These are phyloP conservation scores for Trichoderma koningii DNA, from an alignment of 2,329 filamentous ascomycete species.

Conservation along the genomic window DNA sequence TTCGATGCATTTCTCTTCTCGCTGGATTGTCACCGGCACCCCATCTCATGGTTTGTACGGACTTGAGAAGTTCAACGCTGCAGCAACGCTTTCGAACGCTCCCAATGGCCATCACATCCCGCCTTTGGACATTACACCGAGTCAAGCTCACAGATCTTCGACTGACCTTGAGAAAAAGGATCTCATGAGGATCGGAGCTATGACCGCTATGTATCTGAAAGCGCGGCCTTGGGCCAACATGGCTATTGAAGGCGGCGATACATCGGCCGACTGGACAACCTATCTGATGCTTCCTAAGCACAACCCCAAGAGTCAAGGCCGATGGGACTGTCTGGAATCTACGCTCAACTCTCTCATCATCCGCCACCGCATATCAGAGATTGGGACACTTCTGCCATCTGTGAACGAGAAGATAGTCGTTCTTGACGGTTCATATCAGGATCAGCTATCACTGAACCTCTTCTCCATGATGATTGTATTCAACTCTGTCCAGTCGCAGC, in stretches of 20 bases:
- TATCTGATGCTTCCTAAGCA: constrained; percentile 67
- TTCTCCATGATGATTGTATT: constrained; percentile 83
- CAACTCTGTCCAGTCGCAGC: constrained; percentile 86
- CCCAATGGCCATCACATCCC: neutral
- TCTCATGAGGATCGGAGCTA: constrained; percentile 64
- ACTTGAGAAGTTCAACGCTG: constrained; percentile 42
- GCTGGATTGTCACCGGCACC: constrained; percentile 90
- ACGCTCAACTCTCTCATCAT: constrained; percentile 80
- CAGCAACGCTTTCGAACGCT: neutral
- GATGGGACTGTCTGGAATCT: constrained; percentile 62
- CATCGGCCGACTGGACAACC: constrained; percentile 66
- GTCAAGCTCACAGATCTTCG: constrained; percentile 38
- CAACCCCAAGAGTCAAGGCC: constrained; percentile 54
- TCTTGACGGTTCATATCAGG: constrained; percentile 80
- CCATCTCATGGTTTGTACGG: constrained; percentile 83
- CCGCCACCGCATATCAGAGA: constrained; percentile 73
- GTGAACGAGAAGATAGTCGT: constrained; percentile 71
- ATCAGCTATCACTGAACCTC: constrained; percentile 78
- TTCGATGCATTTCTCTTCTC: constrained; percentile 63
- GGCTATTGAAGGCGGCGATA: constrained; percentile 54
- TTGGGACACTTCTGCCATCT: constrained; percentile 68
- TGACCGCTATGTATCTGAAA: constrained; percentile 71
- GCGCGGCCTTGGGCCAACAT: constrained; percentile 77
- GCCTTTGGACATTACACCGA: constrained; percentile 31
- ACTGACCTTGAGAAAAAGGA: constrained; percentile 61